Base-by-base conservation (phyloP, 192 early-diverging fungal genomes). In the Nowakowskiella sp. region DNA sequence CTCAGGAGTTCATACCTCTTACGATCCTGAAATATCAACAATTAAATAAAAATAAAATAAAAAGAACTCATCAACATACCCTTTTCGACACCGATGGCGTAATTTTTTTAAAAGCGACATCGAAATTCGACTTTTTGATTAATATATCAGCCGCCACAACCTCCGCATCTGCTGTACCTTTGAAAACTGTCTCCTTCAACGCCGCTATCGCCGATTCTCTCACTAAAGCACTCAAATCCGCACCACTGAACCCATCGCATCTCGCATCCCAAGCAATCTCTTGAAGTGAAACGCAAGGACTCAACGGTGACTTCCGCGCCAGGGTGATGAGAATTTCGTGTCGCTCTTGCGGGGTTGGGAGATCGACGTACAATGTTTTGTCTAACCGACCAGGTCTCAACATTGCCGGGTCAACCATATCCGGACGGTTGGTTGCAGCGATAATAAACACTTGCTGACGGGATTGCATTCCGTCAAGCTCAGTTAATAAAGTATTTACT, bases 391-490 rank as follows among this genome's bases (percentile, higher is more conserved):
- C 95, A 2, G 93, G 91, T 22, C 95, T 88, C 25, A 99, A 73
- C 94, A 99, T 94, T 28, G 95, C 95, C 3, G 95, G 85, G 57
- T 99, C 95, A 54, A 99, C 93, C 62, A 92, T 92, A 56, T 94
- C 91, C 45, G 95, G 95, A 26, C 95, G 78, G 57, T 99, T 99
- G 5, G 95, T 99, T 9, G 95, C 95, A 1, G 90, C 95, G 62
- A 99, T 92, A 25, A 99, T 86, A 67, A 90, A 99, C 0, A 99
- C 94, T 45, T 82, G 77, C 16, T 84, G 77, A 24, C 95, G 82
- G 30, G 82, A 82, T 58, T 87, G 84, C 76, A 93, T 86, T 36
- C 95, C 95, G 69, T 99, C 95, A 57, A 99, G 71, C 62, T 99
- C 95, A 2, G 95, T 97, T 26, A 99, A 65, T 16, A 99, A 70